Base-by-base conservation (phyloP, 805 yeast genomes). In the Pichia membranifaciens region DNA sequence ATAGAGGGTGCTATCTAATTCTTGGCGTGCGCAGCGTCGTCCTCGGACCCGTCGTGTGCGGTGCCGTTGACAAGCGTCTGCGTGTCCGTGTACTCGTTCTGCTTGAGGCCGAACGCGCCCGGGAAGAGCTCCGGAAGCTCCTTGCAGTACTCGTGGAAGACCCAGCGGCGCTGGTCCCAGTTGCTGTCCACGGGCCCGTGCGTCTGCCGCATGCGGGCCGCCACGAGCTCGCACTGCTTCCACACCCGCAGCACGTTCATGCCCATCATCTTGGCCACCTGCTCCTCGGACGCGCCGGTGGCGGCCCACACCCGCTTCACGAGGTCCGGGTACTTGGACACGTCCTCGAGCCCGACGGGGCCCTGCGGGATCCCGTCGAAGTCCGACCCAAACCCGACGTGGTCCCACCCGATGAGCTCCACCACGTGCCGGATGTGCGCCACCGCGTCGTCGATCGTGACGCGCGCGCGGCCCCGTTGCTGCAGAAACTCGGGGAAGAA, bases 331-430 rank as follows among this genome's bases (percentile, higher is more conserved):
- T 76, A 76, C 54, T 75, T 76, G 12, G 79, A 73, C 1, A 74
- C 79, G 53, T 76, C 79, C 54, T 76, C 79, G n/a, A 76, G 57
- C 0, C 79, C 81, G 16, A 49, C 54, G 5, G 81, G 80, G 0
- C 61, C 60, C 48, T 57, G 17, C 1, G 73, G 72, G 44, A 75
- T 75, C 13, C 80, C 81, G 55, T 76, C 81, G 52, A 74, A 75
- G 57, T 76, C 81, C 4, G 74, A 67, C 0, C 81, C 81, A n/a
- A 75, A 54, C 0, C 79, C 79, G 40, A 75, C 77, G 53, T 73
- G 74, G 31, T 72, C 74, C 79, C 78, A 75, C 1, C 81, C 81
- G 38, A 74, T 70, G 10, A 70, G 51, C 16, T 71, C 58, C 25
- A 73, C 70, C 18, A 74, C 64, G 54, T 76, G 66, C 40, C 62